Evolutionary conservation across 768 basidiomycete genomes (phyloP).

Genomic region (Mrakia gelida): DNA sequence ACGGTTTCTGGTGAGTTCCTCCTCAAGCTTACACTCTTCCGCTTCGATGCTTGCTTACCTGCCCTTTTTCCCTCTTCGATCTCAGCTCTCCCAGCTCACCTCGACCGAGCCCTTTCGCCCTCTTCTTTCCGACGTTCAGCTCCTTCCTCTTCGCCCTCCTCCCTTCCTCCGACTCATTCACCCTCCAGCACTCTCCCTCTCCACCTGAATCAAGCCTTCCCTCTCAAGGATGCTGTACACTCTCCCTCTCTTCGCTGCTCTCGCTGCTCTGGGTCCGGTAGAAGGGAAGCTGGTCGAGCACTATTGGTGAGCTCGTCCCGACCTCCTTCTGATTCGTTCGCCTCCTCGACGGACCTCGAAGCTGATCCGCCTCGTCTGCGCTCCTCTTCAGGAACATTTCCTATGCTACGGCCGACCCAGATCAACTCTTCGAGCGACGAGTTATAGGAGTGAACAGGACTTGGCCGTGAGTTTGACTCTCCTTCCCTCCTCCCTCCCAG

Average conservation of each 20-base stretch:
- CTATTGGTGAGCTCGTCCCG: constrained; percentile 34
- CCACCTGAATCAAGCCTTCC: too few species aligned
- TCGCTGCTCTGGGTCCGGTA: constrained; percentile 17
- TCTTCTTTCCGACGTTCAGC: too few species aligned
- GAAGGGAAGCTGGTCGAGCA: constrained; percentile 41
- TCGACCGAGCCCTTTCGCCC: too few species aligned
- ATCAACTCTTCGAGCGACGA: constrained; percentile 59
- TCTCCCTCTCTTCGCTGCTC: constrained; percentile 6
- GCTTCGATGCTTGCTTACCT: too few species aligned
- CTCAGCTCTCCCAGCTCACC: too few species aligned
- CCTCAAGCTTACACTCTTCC: too few species aligned
- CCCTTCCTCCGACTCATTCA: too few species aligned
- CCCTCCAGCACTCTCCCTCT: too few species aligned
- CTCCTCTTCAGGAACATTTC: constrained; percentile 66
- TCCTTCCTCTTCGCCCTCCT: too few species aligned
- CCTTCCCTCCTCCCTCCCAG: background rate
- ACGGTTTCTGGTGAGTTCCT: too few species aligned
- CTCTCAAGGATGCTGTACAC: background rate
- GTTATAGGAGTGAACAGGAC: constrained; percentile 85
- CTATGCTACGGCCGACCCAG: constrained; percentile 76
- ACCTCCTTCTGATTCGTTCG: background rate
- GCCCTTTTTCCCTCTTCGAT: too few species aligned
- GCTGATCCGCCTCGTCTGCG: background rate
- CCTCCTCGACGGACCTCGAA: background rate
- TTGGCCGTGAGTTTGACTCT: constrained; percentile 71